Conservation (phyloP, 495 filamentous ascomycete genomes). For the Opeltia flavorubescens region DNA sequence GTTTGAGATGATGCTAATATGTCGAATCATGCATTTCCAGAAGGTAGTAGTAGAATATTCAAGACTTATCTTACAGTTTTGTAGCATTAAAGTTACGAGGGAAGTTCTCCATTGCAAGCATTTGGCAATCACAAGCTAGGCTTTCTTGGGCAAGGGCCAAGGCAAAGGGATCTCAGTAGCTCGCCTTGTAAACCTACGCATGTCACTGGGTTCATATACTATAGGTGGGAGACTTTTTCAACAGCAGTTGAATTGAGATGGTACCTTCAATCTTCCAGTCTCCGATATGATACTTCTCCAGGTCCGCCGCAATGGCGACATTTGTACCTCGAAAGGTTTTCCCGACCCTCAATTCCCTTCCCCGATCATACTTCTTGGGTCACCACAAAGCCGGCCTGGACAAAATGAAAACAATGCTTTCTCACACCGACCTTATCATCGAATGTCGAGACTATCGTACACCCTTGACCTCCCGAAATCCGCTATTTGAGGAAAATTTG, state of each 20-base stretch:
- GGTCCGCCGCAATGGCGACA: conserved; percentile 11
- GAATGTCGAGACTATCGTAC: conserved; percentile 92
- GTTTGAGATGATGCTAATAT: no score
- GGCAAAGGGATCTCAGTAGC: neutral
- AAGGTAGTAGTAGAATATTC: no score
- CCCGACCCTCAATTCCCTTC: conserved; percentile 52
- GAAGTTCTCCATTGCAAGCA: no score
- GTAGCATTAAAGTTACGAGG: no score
- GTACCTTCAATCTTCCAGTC: no score
- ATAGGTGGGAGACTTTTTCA: no score
- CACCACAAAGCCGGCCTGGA: conserved; percentile 75
- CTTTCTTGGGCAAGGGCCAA: no score
- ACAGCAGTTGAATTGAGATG: no score
- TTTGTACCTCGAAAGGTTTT: conserved; percentile 68
- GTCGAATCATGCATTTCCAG: no score
- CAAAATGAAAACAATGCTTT: conserved; percentile 74
- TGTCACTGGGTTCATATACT: no score
- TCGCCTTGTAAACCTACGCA: neutral
- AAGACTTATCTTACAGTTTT: no score
- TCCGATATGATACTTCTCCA: neutral
- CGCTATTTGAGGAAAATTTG: conserved; percentile 70
- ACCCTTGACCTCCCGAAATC: conserved; percentile 78
- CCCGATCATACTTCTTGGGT: conserved; percentile 90
- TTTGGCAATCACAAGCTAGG: no score
- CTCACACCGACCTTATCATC: conserved; percentile 72